A percentile compares a stretch with the other conserved stretches of the same genome.
These are phyloP conservation scores for Rosa hybrid DNA, from an alignment of 331 rosid genomes.

Conservation along the genomic window DNA sequence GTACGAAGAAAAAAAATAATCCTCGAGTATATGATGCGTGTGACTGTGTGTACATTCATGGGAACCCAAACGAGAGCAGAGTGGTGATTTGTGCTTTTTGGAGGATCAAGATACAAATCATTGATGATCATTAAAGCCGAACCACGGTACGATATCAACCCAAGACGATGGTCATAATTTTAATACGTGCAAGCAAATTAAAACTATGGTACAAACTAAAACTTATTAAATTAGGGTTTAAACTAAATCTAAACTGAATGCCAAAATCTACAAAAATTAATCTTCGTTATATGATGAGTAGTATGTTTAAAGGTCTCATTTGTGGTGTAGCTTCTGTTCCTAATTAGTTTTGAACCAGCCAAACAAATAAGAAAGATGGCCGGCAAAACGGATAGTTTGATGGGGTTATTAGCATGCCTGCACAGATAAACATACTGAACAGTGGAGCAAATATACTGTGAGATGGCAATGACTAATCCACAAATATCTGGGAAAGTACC, in stretches of 20 bases:
- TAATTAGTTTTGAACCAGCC: not conserved
- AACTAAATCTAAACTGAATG: not conserved
- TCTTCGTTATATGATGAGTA: not conserved
- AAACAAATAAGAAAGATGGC: constrained; percentile 4
- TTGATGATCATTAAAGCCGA: no score
- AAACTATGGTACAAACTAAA: not conserved
- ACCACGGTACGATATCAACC: no score
- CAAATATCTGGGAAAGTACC: not conserved
- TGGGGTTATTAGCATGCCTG: not conserved
- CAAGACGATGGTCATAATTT: no score
- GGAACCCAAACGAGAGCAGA: no score
- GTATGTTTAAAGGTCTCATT: not conserved
- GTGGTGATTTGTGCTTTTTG: no score
- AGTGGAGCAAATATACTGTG: not conserved
- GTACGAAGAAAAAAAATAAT: no score
- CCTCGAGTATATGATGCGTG: no score
- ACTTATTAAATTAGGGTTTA: not conserved
- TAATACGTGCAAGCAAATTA: not conserved
- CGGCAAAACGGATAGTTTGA: not conserved
- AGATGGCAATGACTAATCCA: not conserved
- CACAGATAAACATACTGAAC: not conserved
- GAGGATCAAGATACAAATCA: no score
- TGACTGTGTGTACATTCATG: no score
- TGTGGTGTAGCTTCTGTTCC: not conserved
- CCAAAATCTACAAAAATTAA: not conserved